These are phyloP conservation scores for Crithidia bombi DNA, from an alignment of 208 protist genomes.

Conservation along the genomic window DNA sequence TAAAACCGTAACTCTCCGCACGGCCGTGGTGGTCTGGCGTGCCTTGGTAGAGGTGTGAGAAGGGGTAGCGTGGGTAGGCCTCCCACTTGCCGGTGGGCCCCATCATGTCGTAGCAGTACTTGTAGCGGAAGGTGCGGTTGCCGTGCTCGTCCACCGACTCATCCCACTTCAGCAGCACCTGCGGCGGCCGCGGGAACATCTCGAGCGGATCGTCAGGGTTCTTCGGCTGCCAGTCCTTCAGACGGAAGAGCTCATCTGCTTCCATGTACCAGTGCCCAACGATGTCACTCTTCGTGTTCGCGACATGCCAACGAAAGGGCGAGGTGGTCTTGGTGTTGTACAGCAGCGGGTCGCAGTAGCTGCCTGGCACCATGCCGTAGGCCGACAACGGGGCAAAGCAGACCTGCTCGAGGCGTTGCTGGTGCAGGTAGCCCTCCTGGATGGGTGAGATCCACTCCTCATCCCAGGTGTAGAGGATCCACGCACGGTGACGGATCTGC, in stretches of 20 bases:
- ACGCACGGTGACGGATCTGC: slow-evolving; percentile 86
- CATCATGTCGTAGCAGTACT: slow-evolving; percentile 90
- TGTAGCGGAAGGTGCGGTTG: slow-evolving; percentile 91
- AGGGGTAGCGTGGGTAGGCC: slow-evolving; percentile 90
- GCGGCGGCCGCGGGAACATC: slow-evolving; percentile 90
- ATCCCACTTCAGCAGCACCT: slow-evolving; percentile 86
- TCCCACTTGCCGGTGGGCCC: slow-evolving; percentile 89
- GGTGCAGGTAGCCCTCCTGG: slow-evolving; percentile 84
- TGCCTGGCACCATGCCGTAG: slow-evolving; percentile 90
- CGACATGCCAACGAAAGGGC: slow-evolving; percentile 89
- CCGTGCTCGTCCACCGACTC: slow-evolving; percentile 90
- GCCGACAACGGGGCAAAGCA: slow-evolving; percentile 88
- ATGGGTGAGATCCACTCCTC: slow-evolving; percentile 84
- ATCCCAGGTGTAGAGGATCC: slow-evolving; percentile 86
- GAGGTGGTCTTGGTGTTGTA: slow-evolving; percentile 93
- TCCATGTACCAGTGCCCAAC: slow-evolving; percentile 93
- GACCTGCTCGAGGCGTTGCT: slow-evolving; percentile 89
- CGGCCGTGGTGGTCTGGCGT: slow-evolving; percentile 80
- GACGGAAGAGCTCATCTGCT: slow-evolving; percentile 84
- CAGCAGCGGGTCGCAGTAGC: slow-evolving; percentile 90
- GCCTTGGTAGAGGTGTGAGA: slow-evolving; percentile 82
- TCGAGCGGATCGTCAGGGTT: slow-evolving; percentile 88
- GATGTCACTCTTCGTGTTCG: slow-evolving; percentile 82
- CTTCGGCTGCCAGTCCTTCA: slow-evolving; percentile 92
- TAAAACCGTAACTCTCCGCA: slow-evolving; percentile 88